Conservation (phyloP, 345 rosid genomes). For the Mercurialis annua region DNA sequence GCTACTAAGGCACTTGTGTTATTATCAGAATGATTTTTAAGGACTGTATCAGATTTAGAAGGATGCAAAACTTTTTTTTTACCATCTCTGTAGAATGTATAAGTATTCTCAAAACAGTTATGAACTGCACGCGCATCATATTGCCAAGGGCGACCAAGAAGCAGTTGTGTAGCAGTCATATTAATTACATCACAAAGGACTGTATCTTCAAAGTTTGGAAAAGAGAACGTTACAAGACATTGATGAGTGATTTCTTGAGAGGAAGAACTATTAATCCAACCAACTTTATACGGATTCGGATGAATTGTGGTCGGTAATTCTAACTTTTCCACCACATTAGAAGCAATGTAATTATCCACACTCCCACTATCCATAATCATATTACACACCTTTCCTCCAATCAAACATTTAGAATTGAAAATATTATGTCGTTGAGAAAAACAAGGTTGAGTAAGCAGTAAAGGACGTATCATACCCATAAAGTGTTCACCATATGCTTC, state of each 20-base stretch:
- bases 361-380: slow-evolving; percentile 7
- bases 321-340: slow-evolving; percentile 2
- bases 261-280: not conserved
- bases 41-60: not conserved
- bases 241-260: slow-evolving; percentile 4
- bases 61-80: slow-evolving; percentile 6
- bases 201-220: slow-evolving; percentile 6
- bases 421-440: slow-evolving; percentile 5
- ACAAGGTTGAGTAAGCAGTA: slow-evolving; percentile 1
- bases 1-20: slow-evolving; percentile 2
- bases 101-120: slow-evolving; percentile 5
- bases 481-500: slow-evolving; percentile 10
- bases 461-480: slow-evolving; percentile 7
- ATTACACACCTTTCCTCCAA: slow-evolving; percentile 6
- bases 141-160: slow-evolving; percentile 6
- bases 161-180: slow-evolving; percentile 2
- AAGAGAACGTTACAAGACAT: slow-evolving; percentile 2
- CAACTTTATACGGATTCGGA: slow-evolving; percentile 1
- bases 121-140: not conserved
- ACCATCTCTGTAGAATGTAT: not conserved
- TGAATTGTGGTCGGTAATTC: not conserved
- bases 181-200: not conserved
- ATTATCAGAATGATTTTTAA: not conserved
- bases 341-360: slow-evolving; percentile 9
- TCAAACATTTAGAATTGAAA: slow-evolving; percentile 5